These are phyloP conservation scores for Crucihimalaya himalaica DNA, from an alignment of 345 rosid genomes.

Conservation along the genomic window DNA sequence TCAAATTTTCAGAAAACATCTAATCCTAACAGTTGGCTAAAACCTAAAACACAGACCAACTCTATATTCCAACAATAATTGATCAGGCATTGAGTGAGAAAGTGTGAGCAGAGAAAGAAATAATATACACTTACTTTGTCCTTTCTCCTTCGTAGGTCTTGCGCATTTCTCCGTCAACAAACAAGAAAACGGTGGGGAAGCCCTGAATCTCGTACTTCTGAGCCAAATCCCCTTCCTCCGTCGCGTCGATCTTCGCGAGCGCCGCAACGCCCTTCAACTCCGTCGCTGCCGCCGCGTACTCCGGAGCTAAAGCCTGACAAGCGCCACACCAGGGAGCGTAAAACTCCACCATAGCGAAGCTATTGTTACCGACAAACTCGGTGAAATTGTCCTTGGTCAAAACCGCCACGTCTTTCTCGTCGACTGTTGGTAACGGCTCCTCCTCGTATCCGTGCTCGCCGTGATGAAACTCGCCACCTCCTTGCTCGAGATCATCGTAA, in stretches of 20 bases:
- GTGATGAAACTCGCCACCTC: constrained; percentile 35
- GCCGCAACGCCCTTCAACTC: constrained; percentile 50
- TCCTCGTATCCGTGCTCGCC: constrained; percentile 37
- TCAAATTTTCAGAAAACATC: constrained; percentile 1
- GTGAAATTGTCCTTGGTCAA: constrained; percentile 48
- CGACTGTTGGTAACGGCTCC: constrained; percentile 22
- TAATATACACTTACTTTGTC: constrained; percentile 31
- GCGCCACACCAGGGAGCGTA: constrained; percentile 59
- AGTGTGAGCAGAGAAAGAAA: constrained; percentile 9
- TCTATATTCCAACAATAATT: not conserved
- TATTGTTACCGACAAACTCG: constrained; percentile 41
- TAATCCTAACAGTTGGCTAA: too few relatives aligned
- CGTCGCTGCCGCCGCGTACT: constrained; percentile 54
- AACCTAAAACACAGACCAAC: not conserved
- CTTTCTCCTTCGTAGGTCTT: constrained; percentile 44
- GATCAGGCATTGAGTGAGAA: not conserved
- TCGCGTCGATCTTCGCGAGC: constrained; percentile 50
- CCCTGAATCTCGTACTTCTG: constrained; percentile 45
- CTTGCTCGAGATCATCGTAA: constrained; percentile 48
- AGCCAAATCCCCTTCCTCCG: constrained; percentile 44
- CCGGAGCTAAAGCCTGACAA: constrained; percentile 46
- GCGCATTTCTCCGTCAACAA: constrained; percentile 38
- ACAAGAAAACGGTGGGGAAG: constrained; percentile 41
- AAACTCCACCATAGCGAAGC: constrained; percentile 50
- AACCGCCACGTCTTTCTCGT: constrained; percentile 49